Conservation (phyloP, 2,329 filamentous ascomycete genomes). For the Emergomyces pasteurianus region DNA sequence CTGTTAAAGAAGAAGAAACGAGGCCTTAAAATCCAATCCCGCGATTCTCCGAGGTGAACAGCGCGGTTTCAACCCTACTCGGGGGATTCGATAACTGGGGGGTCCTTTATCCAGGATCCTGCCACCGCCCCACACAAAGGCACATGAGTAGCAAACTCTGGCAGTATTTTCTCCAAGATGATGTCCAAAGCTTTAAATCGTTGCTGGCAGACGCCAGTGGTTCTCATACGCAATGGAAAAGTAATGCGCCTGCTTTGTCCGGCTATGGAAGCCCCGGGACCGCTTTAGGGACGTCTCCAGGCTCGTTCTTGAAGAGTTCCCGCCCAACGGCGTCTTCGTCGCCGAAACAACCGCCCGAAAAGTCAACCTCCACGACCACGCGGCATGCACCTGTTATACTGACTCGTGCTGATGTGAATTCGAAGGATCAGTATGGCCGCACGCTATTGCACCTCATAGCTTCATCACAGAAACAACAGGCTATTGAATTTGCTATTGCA, state of each 20-base stretch:
- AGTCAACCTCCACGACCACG: constrained; percentile 9
- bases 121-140: constrained; percentile 20
- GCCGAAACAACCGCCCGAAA: constrained; percentile 35
- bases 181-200: constrained; percentile 89
- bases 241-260: constrained; percentile 14
- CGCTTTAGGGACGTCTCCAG: constrained; percentile 20
- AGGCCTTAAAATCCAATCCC: constrained; percentile 64
- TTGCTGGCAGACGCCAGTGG: constrained; percentile 60
- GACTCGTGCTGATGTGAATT: constrained; percentile 63
- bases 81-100: not conserved
- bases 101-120: not conserved
- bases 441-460: constrained; percentile 77
- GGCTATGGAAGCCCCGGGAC: constrained; percentile 15
- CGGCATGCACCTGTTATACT: constrained; percentile 22
- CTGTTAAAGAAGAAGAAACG: constrained; percentile 35
- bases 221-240: constrained; percentile 23
- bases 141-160: constrained; percentile 95
- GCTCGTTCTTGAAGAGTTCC: constrained; percentile 36
- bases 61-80: constrained; percentile 55
- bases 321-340: constrained; percentile 35
- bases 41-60: constrained; percentile 72
- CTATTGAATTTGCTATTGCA: constrained; percentile 62
- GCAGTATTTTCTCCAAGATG: constrained; percentile 94
- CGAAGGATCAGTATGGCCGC: constrained; percentile 66
- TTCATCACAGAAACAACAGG: constrained; percentile 58